Base-by-base conservation (phyloP, 208 protist species). In the Endotrypanum monterogeii region DNA sequence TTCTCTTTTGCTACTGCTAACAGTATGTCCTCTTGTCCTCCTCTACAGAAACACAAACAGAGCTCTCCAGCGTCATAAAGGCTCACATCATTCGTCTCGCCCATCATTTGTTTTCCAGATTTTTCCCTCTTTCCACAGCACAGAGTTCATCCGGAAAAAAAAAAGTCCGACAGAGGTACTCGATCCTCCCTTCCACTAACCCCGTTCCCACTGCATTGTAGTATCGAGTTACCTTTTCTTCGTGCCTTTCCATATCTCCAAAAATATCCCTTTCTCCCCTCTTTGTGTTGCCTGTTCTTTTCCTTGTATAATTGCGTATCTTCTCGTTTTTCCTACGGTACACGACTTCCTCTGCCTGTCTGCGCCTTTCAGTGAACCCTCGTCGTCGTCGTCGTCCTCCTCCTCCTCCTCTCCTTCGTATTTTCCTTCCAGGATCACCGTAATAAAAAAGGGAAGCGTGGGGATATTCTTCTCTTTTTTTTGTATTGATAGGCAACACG, bases 191-290 rank as follows among this genome's bases (percentile, higher is more conserved):
- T 8, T 63, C 18, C 18, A 41, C 58, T 9, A 23, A 1, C 58
- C 58, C 14, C 58, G 9, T 23, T 44, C 37, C 18, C 58, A 16
- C 32, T 23, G 37, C 58, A 23, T 28, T 48, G 58, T 65, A 23
- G 23, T 46, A 9, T 46, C 58, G 2, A 1, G 16, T 23, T n/a
- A 4, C 35, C 44, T 72, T 35, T 69, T 74, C 39, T 3, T n/a
- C n/a, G n/a, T n/a, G 9, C 41, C 39, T 51, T 39, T 6, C 37
- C 41, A 20, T 48, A 20, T 37, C 41, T 23, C 48, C n/a, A 28
- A 32, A 12, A 37, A 18, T 41, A 28, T 25, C 30, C 14, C 6
- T 8, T 51, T 57, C 50, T 74, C 55, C 72, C 74, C 67, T n/a
- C 20, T 54, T 4, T 14, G 28, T 18, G 58, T 9, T 9, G 3